A percentile compares a stretch with the other conserved stretches of the same genome.
These are phyloP conservation scores for Talaromyces marneffei DNA, from an alignment of 2,329 filamentous ascomycete species.

Conservation along the genomic window DNA sequence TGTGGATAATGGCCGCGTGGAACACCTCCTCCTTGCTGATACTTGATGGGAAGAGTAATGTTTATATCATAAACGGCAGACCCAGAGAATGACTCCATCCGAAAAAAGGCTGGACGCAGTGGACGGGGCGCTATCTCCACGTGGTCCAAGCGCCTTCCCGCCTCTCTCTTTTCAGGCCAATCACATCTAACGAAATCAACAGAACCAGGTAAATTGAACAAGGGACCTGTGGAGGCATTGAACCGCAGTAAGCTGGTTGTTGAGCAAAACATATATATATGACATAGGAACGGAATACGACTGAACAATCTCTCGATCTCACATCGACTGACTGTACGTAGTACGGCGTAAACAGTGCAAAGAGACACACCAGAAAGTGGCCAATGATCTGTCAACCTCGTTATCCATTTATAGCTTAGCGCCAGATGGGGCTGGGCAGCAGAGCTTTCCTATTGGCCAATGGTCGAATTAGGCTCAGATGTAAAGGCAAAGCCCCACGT, in stretches of 20 bases:
- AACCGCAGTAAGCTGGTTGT: background rate
- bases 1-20: background rate
- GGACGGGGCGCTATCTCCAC: background rate
- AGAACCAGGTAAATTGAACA: no score
- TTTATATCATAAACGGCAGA: background rate
- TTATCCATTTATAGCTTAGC: background rate
- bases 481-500: background rate
- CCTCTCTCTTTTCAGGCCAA: conserved; percentile 12
- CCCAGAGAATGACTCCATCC: background rate
- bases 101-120: conserved; percentile 6
- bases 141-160: conserved; percentile 8
- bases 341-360: no score
- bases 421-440: background rate
- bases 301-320: background rate
- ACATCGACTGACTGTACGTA: background rate
- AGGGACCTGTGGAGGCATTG: no score
- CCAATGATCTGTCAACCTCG: background rate
- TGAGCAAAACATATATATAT: background rate
- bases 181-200: background rate
- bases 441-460: background rate
- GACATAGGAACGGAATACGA: background rate
- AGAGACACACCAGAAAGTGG: background rate
- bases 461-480: background rate
- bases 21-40: background rate
- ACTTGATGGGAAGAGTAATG: background rate